Evolutionary conservation across 345 rosid species (phyloP), one percentile per base, ranked within the genome.

Genomic region (Hibiscus tridactylites): DNA sequence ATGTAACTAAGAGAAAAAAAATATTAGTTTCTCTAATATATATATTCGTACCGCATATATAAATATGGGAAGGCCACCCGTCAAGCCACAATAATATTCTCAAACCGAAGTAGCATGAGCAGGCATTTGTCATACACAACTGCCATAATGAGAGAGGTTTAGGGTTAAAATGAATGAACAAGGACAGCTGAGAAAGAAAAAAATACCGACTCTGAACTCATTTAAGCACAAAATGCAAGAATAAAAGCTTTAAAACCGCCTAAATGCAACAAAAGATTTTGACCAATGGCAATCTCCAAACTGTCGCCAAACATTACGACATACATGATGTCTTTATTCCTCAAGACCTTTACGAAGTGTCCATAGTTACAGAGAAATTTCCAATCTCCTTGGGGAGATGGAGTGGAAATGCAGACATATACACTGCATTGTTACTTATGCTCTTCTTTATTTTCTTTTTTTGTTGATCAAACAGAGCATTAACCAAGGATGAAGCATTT

Each of bases 11-110:
- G 65, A 59, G 9, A 58, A 10, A 57, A 49, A 33, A 19, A 19
- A 62, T 26, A 61, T 35, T 65, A 60, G 9, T 35, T 62, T 31
- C 39, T 8, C 28, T 4, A 44, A 35, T 29, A 21, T 50, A 5
- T 5, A 35, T 44, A 49, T 50, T 71, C 86, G 66, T 85, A 89
- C 91, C 91, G 72, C 84, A 84, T 77, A 79, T 74, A 74, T 68
- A 79, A 81, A 87, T 81, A 83, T 74, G 79, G 80, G 72, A 81
- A 72, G 74, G 76, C 87, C 87, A 85, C 91, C 90, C 72, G 79
- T 80, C 89, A 87, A 78, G 85, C 91, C 81, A 77, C 94, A 80
- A 70, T 63, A 46, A 59, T 62, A 77, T 77, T 81, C 82, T 74
- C 74, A 65, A 78, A 77, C 76, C 73, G 81, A 81, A 75, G 85